Percentiles rank a stretch among this genome's conserved stretches.
phyloP scores from a whole-genome alignment of 2,329 filamentous ascomycete species.

The Neofusicoccum sp. region DNA sequence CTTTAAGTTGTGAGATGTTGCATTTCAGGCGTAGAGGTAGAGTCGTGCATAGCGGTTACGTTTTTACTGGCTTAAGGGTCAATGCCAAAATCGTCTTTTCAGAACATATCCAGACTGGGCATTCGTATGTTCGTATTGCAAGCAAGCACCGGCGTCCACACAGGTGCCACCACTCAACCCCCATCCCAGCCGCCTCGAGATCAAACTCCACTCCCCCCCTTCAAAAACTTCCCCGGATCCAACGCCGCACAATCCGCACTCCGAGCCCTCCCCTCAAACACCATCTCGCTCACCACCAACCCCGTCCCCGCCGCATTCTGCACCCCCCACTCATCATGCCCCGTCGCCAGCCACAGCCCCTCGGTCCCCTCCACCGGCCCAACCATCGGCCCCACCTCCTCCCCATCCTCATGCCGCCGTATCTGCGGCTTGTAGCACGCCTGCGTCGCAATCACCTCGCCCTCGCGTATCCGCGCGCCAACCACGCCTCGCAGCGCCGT shows the following conservation, averaged over 20 bases:
- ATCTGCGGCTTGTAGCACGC: constrained; percentile 12
- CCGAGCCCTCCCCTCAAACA: constrained; percentile 10
- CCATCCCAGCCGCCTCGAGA: too few species aligned
- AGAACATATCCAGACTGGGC: too few species aligned
- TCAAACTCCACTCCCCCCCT: neutral
- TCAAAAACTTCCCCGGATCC: neutral
- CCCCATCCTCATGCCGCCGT: constrained; percentile 3
- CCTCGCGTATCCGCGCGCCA: neutral
- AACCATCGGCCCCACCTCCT: constrained; percentile 3
- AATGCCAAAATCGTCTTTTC: too few species aligned
- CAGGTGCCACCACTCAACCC: too few species aligned
- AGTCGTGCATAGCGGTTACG: neutral
- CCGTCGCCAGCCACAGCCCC: neutral
- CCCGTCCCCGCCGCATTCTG: constrained; percentile 15
- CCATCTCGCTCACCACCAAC: constrained; percentile 14
- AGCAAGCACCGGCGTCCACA: too few species aligned
- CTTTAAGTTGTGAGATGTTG: constrained; percentile 29
- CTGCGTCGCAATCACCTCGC: neutral
- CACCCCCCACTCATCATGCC: constrained; percentile 18
- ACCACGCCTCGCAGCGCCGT: neutral
- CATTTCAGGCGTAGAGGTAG: neutral
- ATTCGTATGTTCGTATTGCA: too few species aligned
- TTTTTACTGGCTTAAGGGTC: neutral
- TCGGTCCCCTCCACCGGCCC: neutral
- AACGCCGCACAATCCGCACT: constrained; percentile 7